These are phyloP conservation scores for Candida krabiensis DNA, from an alignment of 805 yeast genomes.

Conservation along the genomic window DNA sequence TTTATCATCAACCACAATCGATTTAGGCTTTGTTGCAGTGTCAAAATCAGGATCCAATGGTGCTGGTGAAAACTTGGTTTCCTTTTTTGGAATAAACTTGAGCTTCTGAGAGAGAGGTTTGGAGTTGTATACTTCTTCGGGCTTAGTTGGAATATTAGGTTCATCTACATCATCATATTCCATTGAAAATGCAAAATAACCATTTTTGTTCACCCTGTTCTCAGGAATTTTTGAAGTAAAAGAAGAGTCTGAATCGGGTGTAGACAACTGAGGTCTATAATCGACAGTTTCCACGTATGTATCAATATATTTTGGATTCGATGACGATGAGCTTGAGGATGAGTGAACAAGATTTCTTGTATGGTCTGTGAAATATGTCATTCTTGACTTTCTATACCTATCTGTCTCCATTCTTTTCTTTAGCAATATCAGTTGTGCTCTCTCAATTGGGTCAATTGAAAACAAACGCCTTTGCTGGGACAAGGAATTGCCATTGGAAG, in stretches of 20 bases:
- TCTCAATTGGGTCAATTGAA: slow-evolving; percentile 32
- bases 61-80: slow-evolving; percentile 15
- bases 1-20: too few species aligned
- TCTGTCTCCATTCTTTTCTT: slow-evolving; percentile 40
- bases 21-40: slow-evolving; percentile 18
- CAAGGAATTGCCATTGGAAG: too few species aligned
- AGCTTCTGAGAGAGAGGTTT: slow-evolving; percentile 23
- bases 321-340: slow-evolving; percentile 7
- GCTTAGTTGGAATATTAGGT: slow-evolving; percentile 2
- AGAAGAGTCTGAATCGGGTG: background rate
- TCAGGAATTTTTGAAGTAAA: slow-evolving; percentile 14
- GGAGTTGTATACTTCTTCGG: slow-evolving; percentile 1
- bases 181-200: slow-evolving; percentile 22
- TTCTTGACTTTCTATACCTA: slow-evolving; percentile 49
- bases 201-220: slow-evolving; percentile 25
- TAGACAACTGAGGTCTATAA: slow-evolving; percentile 9
- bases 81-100: slow-evolving; percentile 21
- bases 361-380: slow-evolving; percentile 38
- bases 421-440: slow-evolving; percentile 32
- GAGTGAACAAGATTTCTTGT: slow-evolving; percentile 26
- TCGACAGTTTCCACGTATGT: slow-evolving; percentile 24
- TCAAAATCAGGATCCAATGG: slow-evolving; percentile 16
- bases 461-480: slow-evolving; percentile 3
- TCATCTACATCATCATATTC: slow-evolving; percentile 16
- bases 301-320: slow-evolving; percentile 20